Percentiles rank a stretch among this genome's conserved stretches.
Evolutionary conservation across 176 grass and related monocot genomes (phyloP).

Genomic region (Hordeum vulgare): MorexV3_pseudomolecules_assembly NC_058520.1:425688838-425689337

Average conservation of each 20-base stretch:
- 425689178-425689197: slow-evolving; percentile 74
- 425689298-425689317: neutral
- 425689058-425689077: slow-evolving; percentile 87
- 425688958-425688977: slow-evolving; percentile 2
- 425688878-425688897: slow-evolving; percentile 22
- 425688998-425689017: neutral
- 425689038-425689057: slow-evolving; percentile 96
- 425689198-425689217: slow-evolving; percentile 67
- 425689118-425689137: slow-evolving; percentile 92
- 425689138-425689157: slow-evolving; percentile 88
- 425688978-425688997: slow-evolving; percentile 5
- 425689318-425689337: slow-evolving; percentile 1
- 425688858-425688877: neutral
- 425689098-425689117: slow-evolving; percentile 94
- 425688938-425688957: neutral
- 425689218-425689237: slow-evolving; percentile 94
- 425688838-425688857: neutral
- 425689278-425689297: slow-evolving; percentile 7
- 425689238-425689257: slow-evolving; percentile 18
- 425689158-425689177: slow-evolving; percentile 62
- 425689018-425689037: slow-evolving; percentile 78
- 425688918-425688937: neutral
- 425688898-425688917: neutral
- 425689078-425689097: slow-evolving; percentile 75
- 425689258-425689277: slow-evolving; percentile 8